Percentiles rank a stretch among this genome's conserved stretches.
phyloP scores from a whole-genome alignment of 768 basidiomycete genomes.

The Xerocomus brunneocitrinus region DNA sequence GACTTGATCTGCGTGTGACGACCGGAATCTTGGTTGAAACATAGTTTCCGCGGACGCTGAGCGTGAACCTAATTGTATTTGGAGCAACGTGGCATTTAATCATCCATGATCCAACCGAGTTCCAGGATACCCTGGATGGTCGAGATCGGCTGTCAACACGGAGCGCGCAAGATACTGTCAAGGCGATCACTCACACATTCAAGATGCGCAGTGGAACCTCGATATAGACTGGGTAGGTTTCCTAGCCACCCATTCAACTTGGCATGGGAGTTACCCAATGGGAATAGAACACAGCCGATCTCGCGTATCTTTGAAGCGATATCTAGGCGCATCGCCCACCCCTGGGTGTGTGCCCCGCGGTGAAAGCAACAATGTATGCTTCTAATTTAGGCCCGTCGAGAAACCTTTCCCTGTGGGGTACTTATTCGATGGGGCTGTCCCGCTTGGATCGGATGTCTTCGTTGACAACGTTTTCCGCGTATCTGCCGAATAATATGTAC shows the following conservation, averaged over 20 bases:
- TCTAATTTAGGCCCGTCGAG: background rate
- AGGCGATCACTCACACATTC: conserved; percentile 2
- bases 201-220: conserved; percentile 4
- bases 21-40: background rate
- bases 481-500: background rate
- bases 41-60: background rate
- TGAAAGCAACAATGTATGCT: background rate
- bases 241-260: background rate
- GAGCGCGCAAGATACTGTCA: background rate
- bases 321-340: background rate
- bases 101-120: background rate
- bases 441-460: conserved; percentile 44
- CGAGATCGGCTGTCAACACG: background rate
- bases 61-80: background rate
- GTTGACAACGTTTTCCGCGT: conserved; percentile 36
- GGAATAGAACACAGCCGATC: conserved; percentile 43
- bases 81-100: background rate
- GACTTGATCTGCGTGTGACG: background rate
- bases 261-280: background rate
- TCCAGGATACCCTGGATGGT: conserved; percentile 1
- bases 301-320: conserved; percentile 36
- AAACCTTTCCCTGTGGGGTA: background rate
- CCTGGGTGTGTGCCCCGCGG: background rate
- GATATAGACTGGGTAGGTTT: conserved; percentile 2
- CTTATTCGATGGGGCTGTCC: conserved; percentile 18